Base-by-base conservation (phyloP, 306 rosid genomes). In the Elaeagnus macrophylla region DNA sequence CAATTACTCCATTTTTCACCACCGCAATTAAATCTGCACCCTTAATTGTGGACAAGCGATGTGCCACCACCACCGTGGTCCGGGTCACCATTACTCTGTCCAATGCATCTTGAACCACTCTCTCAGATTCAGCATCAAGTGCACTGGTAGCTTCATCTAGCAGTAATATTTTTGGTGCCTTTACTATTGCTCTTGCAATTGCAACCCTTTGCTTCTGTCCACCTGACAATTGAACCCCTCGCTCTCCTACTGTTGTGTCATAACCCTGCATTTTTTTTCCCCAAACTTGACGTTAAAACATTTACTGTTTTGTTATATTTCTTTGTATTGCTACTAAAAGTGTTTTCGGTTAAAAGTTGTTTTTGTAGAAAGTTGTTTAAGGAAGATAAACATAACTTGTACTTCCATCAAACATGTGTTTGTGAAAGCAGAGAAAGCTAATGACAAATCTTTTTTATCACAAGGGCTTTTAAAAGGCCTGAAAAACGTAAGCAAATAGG, bases 191-290 rank as follows among this genome's bases (percentile, higher is more conserved):
- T 65, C 91, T 69, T 6, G 88, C 95, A 14, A 86, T 82, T 3
- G 91, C 95, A 53, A 82, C 85, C 16, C 95, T 62, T 44, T 86
- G 95, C 68, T 86, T 86, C 61, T 86, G 95, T 49, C 95, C 95
- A 7, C 95, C 95, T 0, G 95, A 86, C 14, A 86, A 46, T 15
- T 86, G 91, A 40, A 69, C 67, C 14, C 95, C 95, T 38, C 91
- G 67, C 66, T 86, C 93, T 35, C 95, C 93, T 2, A 73, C 84
- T 13, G 45, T 25, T 14, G 95, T 79, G 44, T 83, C 83, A 48
- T 86, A 83, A 0, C 95, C 95, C 88, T 83, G 69, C 72, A 67
- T 13, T 13, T 15, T 13, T 15, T 7, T 42, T 6, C 8, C 51
- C 32, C 32, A 25, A 25, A 25, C 32, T 25, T 25, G 32, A 5